Conservation (phyloP, 306 rosid genomes). For the Sophora flavescens region DNA sequence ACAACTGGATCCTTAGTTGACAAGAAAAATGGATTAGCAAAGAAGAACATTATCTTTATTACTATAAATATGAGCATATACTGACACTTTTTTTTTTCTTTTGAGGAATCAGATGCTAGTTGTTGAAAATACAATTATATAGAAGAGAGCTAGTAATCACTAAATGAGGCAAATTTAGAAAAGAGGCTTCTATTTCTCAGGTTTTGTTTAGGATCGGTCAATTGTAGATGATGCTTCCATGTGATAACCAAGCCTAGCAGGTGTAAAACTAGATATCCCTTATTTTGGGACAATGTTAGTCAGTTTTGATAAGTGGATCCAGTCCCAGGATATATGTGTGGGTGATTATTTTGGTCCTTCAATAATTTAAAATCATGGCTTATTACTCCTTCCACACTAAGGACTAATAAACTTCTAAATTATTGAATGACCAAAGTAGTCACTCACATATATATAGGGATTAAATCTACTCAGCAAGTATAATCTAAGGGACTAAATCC, state of each 20-base stretch:
- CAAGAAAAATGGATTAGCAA: slow-evolving; percentile 22
- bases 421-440: not conserved
- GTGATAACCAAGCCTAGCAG: too few species aligned
- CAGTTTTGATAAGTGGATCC: not conserved
- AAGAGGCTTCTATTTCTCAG: not conserved
- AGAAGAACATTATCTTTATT: not conserved
- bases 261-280: not conserved
- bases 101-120: not conserved
- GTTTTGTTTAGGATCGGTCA: not conserved
- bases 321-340: not conserved
- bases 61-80: not conserved
- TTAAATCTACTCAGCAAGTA: slow-evolving; percentile 4
- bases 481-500: slow-evolving; percentile 5
- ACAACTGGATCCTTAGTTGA: not conserved
- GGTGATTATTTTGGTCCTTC: not conserved
- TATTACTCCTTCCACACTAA: not conserved
- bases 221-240: not conserved
- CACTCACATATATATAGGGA: not conserved
- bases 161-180: not conserved
- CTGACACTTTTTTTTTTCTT: not conserved
- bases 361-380: not conserved
- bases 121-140: not conserved
- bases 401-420: not conserved
- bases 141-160: not conserved
- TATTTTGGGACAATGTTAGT: not conserved